Evolutionary conservation across 2,329 filamentous ascomycete species (phyloP), one percentile per base, ranked within the genome.

Genomic region (Stylonectria norvegica): DNA sequence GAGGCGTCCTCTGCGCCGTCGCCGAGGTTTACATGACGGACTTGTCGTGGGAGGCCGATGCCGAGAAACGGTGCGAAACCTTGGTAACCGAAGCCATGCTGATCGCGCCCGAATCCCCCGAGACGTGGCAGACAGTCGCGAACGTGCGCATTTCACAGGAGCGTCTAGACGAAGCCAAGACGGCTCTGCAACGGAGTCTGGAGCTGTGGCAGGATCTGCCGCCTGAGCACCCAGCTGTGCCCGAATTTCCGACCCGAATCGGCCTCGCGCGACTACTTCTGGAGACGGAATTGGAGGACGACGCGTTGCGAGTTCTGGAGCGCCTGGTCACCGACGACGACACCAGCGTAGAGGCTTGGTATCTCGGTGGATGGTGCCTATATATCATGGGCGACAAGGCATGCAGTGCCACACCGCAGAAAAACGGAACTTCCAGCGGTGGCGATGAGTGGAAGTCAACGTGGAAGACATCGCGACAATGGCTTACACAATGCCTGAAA

Each of bases 11-110:
- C 23, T 98, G 94, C 66, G 89, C 87, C 19, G 88, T 97, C 45
- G 83, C 88, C 5, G 93, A 98, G 69, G 89, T 98, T 35, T 98
- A 96, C 72, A 98, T 98, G 93, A 98, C 93, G 9, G 93, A 98
- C 69, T 70, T 97, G 55, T 93, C 86, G 57, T 93, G 79, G 88
- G 90, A 96, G 66, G 81, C 83, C 37, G 89, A 96, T 59, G 93
- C 91, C 5, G 93, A 98, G 69, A 72, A 78, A 51, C 79, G 84
- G 52, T 98, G 94, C 70, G 91, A 98, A 67, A 71, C 79, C 5
- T 80, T 95, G 43, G 80, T 97, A 49, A 95, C 90, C 5, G 89
- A 98, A 69, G 93, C 93, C 18, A 83, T 93, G 41, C 71, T 95
- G 55, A 79, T 94, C 46, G 86, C 86, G 43, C 89, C 91, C 4